Base-by-base conservation (phyloP, 1,139 yeast genomes). In the Geotrichum bryndzae region DNA sequence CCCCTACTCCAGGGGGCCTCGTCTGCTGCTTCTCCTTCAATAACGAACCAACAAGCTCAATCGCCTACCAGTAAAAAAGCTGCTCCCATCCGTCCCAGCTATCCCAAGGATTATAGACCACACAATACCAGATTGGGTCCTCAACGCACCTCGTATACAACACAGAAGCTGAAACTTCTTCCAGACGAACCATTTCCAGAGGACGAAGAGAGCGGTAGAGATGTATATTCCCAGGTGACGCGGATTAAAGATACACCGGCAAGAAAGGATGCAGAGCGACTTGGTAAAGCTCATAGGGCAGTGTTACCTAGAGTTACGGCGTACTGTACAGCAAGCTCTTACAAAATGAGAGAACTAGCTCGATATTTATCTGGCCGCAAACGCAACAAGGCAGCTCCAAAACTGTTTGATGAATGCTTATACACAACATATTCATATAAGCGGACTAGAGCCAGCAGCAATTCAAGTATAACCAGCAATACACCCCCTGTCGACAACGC, bases 231-330 rank as follows among this genome's bases (percentile, higher is more conserved):
- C 0, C 96, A 90, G 68, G 91, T 90, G 13, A 86, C 87, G 61
- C 81, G 89, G 63, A 92, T 92, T 66, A 90, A 88, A 53, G 97
- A 94, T 66, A 82, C 88, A n/a, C 87, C 95, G 1, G 98, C 99
- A 0, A 79, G 98, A 66, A 87, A 87, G 67, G 98, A 94, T 79
- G 99, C 99, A 0, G 97, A 91, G 72, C 83, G 92, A 53, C 78
- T 94, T 63, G 96, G 97, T 6, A 92, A 91, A 71, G 88, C 89
- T 67, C 97, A 94, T 72, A 80, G 99, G 64, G 72, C 75, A 18
- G 65, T 73, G 68, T 68, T 78, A 54, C 78, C 63, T 13, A 41
- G 57, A 52, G 60, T 54, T 4, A 61, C 63, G 2, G 57, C 59
- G 7, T 58, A 52, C 52, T 55, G 58, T 29, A 60, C 62, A n/a